Base-by-base conservation (phyloP, 2,329 filamentous ascomycete species). In the Penicillium sp. region DNA sequence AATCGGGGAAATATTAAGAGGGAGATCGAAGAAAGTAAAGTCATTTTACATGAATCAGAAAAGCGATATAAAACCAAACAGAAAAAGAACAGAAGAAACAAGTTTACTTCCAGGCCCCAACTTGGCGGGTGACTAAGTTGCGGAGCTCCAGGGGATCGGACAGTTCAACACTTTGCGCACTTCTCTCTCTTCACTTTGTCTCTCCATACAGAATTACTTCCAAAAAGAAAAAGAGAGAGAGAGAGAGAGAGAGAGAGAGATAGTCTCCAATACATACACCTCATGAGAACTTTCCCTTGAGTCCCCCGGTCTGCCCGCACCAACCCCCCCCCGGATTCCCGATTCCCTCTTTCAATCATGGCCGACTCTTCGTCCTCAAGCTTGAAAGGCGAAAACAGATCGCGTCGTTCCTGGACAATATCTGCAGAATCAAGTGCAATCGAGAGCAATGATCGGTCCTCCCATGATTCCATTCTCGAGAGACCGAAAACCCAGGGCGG, bases 401-500 rank as follows among this genome's bases (percentile, higher is more conserved):
- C 69, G 22, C 72, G 65, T 48, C 75, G 75, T 19, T 72, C 70
- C 52, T 71, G 67, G 61, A 74, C 72, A 14, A 63, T 69, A n/a
- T 66, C 70, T 31, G 66, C 63, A 30, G 74, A 74, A 30, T 53
- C 68, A 10, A 73, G 75, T 41, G 59, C 61, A 14, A 62, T 69
- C 44, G 64, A 65, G 30, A 68, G 72, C 58, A 71, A 70, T 65
- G 65, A 65, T 48, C 71, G 69, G 33, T 70, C 68, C 38, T 78
- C 76, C 14, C 65, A 71, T 30, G 74, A 74, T 40, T 77, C 75
- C 7, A 68, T 62, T 7, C 57, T 67, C 36, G 74, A 77, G 49
- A 66, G 70, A 59, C 70, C 68, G 3, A 75, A 73, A 57, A 70
- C 70, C 28, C 69, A 74, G 44, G 73, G 73, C 50, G 72, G 73